Conservation (phyloP, 768 basidiomycete genomes). For the Leccinum arenicola region DNA sequence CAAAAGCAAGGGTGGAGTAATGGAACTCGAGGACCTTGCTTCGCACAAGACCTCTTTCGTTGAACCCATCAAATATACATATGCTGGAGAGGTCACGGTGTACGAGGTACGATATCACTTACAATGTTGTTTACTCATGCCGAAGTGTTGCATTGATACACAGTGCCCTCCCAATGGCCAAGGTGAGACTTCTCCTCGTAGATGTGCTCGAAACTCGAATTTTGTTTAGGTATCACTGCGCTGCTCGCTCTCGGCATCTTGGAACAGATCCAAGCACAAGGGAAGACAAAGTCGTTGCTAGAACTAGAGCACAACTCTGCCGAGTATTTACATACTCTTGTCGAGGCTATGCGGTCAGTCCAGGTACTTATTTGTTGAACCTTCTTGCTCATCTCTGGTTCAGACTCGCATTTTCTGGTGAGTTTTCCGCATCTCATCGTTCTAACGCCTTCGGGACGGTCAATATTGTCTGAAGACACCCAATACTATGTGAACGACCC, state of each 20-base stretch:
- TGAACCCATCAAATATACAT: conserved; percentile 90
- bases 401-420: conserved; percentile 75
- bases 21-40: conserved; percentile 94
- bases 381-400: conserved; percentile 4
- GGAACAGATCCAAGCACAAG: conserved; percentile 78
- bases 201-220: not conserved
- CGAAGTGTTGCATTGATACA: not conserved
- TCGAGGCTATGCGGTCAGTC: conserved; percentile 78
- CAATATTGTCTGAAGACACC: conserved; percentile 49
- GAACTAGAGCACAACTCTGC: conserved; percentile 90
- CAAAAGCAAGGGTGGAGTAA: conserved; percentile 83
- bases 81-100: conserved; percentile 78
- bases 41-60: conserved; percentile 75
- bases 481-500: conserved; percentile 94
- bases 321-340: conserved; percentile 82
- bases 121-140: not conserved
- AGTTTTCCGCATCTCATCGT: conserved; percentile 10
- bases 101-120: conserved; percentile 66
- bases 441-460: not conserved
- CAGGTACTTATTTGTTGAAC: not conserved
- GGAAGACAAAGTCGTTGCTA: conserved; percentile 61
- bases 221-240: conserved; percentile 71
- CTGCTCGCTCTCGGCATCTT: conserved; percentile 91
- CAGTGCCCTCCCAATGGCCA: conserved; percentile 97
- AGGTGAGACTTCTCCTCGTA: conserved; percentile 42